A percentile compares a stretch with the other conserved stretches of the same genome.
Evolutionary conservation across 805 yeast species (phyloP).

Genomic region (Ogataea nonfermentans): DNA sequence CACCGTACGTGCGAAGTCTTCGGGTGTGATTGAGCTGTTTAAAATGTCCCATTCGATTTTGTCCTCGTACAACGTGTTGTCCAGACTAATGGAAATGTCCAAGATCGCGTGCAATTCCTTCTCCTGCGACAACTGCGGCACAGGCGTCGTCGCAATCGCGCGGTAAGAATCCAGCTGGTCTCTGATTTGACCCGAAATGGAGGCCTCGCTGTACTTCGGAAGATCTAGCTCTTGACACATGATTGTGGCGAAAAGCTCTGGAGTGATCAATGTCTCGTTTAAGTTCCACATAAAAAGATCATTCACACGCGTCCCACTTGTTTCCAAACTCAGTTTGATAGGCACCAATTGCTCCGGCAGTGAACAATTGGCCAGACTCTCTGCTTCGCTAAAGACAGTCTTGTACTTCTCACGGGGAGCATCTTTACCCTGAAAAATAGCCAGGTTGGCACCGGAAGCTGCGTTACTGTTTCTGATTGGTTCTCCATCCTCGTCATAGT

Average conservation of each 20-base stretch:
- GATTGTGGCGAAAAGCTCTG: slow-evolving; percentile 70
- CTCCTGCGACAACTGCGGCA: slow-evolving; percentile 45
- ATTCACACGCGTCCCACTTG: slow-evolving; percentile 50
- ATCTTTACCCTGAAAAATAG: slow-evolving; percentile 37
- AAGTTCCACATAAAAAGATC: slow-evolving; percentile 77
- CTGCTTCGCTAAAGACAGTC: slow-evolving; percentile 33
- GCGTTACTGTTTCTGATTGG: slow-evolving; percentile 43
- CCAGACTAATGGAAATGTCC: slow-evolving; percentile 76
- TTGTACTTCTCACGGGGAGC: slow-evolving; percentile 41
- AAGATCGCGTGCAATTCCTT: slow-evolving; percentile 72
- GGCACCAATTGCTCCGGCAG: slow-evolving; percentile 56
- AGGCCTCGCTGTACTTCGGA: slow-evolving; percentile 59
- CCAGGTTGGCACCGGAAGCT: slow-evolving; percentile 21
- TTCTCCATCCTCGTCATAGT: slow-evolving; percentile 48
- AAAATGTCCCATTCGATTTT: slow-evolving; percentile 90
- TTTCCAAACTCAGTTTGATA: slow-evolving; percentile 59
- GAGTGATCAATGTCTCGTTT: slow-evolving; percentile 62
- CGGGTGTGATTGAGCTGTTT: slow-evolving; percentile 63
- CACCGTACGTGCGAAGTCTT: slow-evolving; percentile 74
- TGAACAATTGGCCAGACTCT: slow-evolving; percentile 35
- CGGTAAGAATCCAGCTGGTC: slow-evolving; percentile 79
- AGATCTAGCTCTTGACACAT: slow-evolving; percentile 83
- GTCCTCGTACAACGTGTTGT: slow-evolving; percentile 83
- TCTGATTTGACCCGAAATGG: slow-evolving; percentile 66
- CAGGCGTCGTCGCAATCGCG: slow-evolving; percentile 58